Evolutionary conservation across 176 grass and related monocot species (phyloP).

Genomic region (Typha latifolia): DNA sequence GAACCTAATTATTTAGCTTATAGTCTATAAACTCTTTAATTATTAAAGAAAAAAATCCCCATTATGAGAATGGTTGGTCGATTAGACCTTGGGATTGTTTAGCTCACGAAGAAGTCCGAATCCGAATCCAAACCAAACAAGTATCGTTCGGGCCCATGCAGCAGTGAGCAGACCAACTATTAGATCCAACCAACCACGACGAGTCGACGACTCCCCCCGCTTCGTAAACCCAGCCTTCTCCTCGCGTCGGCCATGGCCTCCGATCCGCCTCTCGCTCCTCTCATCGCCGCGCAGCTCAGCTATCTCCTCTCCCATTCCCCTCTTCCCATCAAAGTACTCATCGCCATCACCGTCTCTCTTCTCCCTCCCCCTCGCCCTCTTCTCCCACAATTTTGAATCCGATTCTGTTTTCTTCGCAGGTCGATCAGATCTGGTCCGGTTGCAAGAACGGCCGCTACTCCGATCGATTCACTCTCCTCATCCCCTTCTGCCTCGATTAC

Average conservation of each 20-base stretch:
- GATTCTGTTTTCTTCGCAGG: constrained; percentile 24
- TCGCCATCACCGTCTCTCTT: neutral
- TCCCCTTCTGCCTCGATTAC: constrained; percentile 98
- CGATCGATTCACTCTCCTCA: constrained; percentile 68
- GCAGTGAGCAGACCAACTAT: no score
- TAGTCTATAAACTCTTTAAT: no score
- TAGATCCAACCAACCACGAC: no score
- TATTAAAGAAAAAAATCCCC: no score
- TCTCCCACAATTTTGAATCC: neutral
- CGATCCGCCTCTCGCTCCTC: constrained; percentile 32
- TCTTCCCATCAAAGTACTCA: constrained; percentile 58
- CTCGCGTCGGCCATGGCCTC: constrained; percentile 2
- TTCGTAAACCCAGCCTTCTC: neutral
- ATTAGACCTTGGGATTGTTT: no score
- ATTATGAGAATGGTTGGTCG: no score
- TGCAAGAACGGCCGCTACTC: constrained; percentile 47
- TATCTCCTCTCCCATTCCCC: constrained; percentile 55
- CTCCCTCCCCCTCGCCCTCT: neutral
- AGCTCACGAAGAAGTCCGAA: no score
- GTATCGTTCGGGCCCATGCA: no score
- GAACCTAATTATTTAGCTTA: no score
- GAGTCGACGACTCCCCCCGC: no score
- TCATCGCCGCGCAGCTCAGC: constrained; percentile 74
- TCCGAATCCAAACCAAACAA: no score
- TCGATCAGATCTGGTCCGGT: constrained; percentile 68